Base-by-base conservation (phyloP, 306 rosid species). In the Fagus sylvatica region DNA sequence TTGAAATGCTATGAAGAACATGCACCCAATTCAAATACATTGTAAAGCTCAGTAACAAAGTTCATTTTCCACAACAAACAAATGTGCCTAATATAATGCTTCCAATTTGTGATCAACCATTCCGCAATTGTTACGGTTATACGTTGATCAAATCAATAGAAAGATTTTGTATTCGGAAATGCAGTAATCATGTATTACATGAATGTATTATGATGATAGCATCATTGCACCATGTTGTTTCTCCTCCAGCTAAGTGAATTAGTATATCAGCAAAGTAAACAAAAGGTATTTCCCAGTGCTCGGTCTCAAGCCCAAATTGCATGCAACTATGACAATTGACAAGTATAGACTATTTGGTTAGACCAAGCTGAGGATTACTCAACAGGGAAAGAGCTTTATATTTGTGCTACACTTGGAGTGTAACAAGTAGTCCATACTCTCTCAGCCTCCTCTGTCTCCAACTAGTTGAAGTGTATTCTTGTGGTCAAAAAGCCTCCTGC, bases 401-500 rank as follows among this genome's bases (percentile, higher is more conserved):
- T 57, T 11, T 57, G 33, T 57, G 70, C 70, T 65, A 46, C 48
- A 16, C 30, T 36, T 57, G 15, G 70, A 17, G 49, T 16, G 48
- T 5, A 61, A 65, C 46, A 65, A 15, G 48, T 37, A 16, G 30
- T 37, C 48, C 37, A 7, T 37, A 34, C 42, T 32, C 68, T 55
- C 30, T 34, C 41, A 12, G 68, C 41, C 68, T 32, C 48, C 15
- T 65, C 70, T 16, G 16, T 65, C 30, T 37, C 28, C 30, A 39
- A 65, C 70, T 13, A 17, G 28, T 37, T 7, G 32, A 65, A 37
- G 48, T 17, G 48, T 37, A 65, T 37, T 65, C 70, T 37, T 65
- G 70, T 65, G 49, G 3, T 65, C 48, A 39, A 36, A 65, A 36
- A 65, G 70, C 70, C 70, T 37, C 30, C 11, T 46, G 72, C 72